Base-by-base conservation (phyloP, 2,329 filamentous ascomycete genomes). In the Neodidymelliopsis sp. region DNA sequence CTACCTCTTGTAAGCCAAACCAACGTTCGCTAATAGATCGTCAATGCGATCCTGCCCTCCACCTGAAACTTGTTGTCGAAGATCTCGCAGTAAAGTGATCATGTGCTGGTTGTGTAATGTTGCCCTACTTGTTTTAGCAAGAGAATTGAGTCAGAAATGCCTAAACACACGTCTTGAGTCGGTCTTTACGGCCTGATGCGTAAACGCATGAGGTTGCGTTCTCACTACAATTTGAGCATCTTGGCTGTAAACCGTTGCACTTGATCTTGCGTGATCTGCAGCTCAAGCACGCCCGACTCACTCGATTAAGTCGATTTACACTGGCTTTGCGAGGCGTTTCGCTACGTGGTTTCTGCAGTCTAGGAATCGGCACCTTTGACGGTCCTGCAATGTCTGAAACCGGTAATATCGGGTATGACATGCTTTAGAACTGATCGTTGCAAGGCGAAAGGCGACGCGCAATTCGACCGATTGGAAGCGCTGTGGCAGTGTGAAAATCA, bases 261-360 rank as follows among this genome's bases (percentile, higher is more conserved):
- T 70, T 73, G 51, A 72, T 67, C 46, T 75, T 75, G 16, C 71
- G 60, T 12, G 60, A 50, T 8, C 71, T 63, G 49, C 72, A 75
- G 23, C 53, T 63, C 25, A 66, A 50, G 42, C 72, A 75, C 5
- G 72, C 72, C 19, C 63, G 56, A 19, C 48, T 49, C 5, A 66
- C 65, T 30, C 68, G 53, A 35, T 57, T 45, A 19, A 43, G 62
- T 39, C 56, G 59, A 23, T 23, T 50, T 9, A 42, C 38, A 9
- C 23, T 23, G n/a, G 48, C 18, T 19, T 52, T 54, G 8, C 53
- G 51, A 11, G 53, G 49, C 23, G 57, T 49, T 9, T 65, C 58
- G 18, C 36, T 27, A n/a, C 54, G 59, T 33, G 54, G 56, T 10
- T 59, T 60, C 7, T 30, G 35, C 6, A 68, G 55, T 10, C 60